phyloP scores from a whole-genome alignment of 768 basidiomycete species.

The Tubosaeta brunneosetosa region DNA sequence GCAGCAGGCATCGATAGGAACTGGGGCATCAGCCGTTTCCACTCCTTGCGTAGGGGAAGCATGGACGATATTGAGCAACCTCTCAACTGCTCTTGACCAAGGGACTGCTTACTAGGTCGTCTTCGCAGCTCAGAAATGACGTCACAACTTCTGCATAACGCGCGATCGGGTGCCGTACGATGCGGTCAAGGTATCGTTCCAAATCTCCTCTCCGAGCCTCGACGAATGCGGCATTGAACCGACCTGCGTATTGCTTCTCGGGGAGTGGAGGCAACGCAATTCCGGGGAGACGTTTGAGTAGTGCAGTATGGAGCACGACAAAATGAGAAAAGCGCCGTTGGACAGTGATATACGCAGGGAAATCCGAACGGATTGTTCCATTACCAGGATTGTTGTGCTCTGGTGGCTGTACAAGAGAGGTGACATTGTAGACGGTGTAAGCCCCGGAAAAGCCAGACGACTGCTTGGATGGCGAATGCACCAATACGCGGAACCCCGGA shows the following conservation, averaged over 20 bases:
- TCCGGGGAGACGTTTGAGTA: constrained; percentile 65
- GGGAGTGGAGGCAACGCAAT: constrained; percentile 79
- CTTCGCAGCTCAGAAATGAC: constrained; percentile 65
- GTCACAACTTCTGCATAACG: constrained; percentile 76
- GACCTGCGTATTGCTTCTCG: constrained; percentile 78
- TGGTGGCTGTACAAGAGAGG: constrained; percentile 40
- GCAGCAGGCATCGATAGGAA: constrained; percentile 59
- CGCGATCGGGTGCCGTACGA: constrained; percentile 72
- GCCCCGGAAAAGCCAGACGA: constrained; percentile 61
- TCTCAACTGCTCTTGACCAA: background rate
- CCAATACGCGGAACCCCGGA: constrained; percentile 65
- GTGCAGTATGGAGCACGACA: constrained; percentile 66
- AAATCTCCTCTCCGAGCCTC: constrained; percentile 79
- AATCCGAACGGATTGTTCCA: constrained; percentile 22
- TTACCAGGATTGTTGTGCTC: constrained; percentile 17
- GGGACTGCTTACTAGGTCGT: constrained; percentile 56
- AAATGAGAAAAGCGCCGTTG: constrained; percentile 84
- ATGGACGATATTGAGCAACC: background rate
- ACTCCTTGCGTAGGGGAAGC: constrained; percentile 49
- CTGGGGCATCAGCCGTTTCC: constrained; percentile 58
- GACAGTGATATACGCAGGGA: constrained; percentile 62
- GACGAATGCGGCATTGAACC: constrained; percentile 78
- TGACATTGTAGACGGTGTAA: constrained; percentile 72
- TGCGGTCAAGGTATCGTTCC: constrained; percentile 66
- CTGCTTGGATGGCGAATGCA: constrained; percentile 79